Percentiles rank a stretch among this genome's conserved stretches.
These are phyloP conservation scores for Oenanthe sinensis DNA, from an alignment of 129 eudicot genomes.

Conservation along the genomic window DNA sequence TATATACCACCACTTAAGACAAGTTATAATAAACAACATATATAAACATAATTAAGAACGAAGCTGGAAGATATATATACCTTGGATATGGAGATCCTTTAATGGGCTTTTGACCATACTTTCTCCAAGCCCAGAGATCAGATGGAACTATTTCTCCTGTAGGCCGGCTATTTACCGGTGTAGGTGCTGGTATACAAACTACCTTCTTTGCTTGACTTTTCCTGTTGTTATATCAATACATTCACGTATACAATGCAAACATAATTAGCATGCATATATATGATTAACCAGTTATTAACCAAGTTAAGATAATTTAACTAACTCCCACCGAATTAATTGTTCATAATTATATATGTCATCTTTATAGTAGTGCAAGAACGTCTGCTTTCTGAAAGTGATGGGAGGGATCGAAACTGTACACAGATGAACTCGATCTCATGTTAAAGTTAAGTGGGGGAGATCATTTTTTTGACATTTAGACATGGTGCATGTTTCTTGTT, in stretches of 20 bases:
- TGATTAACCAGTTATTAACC: not conserved
- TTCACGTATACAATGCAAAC: not conserved
- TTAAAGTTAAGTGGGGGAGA: conserved; percentile 21
- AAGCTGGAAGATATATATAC: conserved; percentile 18
- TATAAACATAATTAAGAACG: not conserved
- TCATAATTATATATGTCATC: not conserved
- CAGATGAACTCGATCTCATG: not conserved
- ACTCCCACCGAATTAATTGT: not conserved
- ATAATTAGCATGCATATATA: not conserved
- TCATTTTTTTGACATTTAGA: conserved; percentile 5
- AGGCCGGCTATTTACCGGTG: conserved; percentile 83
- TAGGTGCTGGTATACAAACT: conserved; percentile 94
- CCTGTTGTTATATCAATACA: conserved; percentile 21
- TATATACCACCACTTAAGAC: not conserved
- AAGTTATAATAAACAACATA: not conserved
- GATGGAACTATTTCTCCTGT: conserved; percentile 94
- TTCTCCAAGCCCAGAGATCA: conserved; percentile 99
- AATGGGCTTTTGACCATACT: conserved; percentile 93
- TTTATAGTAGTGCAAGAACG: conserved; percentile 2
- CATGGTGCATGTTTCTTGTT: conserved; percentile 12
- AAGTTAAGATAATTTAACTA: not conserved
- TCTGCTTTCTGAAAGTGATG: conserved; percentile 12
- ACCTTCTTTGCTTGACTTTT: conserved; percentile 95
- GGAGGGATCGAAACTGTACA: conserved; percentile 3
- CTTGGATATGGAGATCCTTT: conserved; percentile 99